Base-by-base conservation (phyloP, 805 yeast species). In the Sugiyamaella mastotermitis region DNA sequence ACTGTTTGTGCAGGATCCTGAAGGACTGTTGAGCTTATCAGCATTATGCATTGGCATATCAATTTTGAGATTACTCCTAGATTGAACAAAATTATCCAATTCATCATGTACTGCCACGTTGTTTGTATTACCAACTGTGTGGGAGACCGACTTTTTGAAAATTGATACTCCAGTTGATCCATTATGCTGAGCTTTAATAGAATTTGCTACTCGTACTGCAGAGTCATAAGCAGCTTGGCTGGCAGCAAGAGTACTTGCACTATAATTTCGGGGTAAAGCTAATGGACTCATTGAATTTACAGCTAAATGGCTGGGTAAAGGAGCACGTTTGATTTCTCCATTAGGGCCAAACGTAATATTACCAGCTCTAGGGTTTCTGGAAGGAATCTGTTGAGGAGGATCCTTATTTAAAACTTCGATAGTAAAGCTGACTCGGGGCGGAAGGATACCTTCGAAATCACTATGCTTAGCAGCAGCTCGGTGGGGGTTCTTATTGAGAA, bases 351-450 rank as follows among this genome's bases (percentile, higher is more conserved):
- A 53, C 34, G 55, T 68, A 16, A 80, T 87, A 53, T 85, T 81
- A 5, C 97, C 96, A 49, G 72, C 70, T 47, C 80, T 69, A 5
- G 97, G 96, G 43, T 70, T 72, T 53, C 94, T 65, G 1, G 94
- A 82, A 2, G 97, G 97, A 44, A 88, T 83, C 56, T 87, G 95
- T 54, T 88, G 97, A 1, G 95, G 95, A 2, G 97, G 97, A 58
- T 88, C 96, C 45, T 67, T 68, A 0, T 68, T 69, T 44, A 86
- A 72, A 37, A 80, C 76, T 35, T 83, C 83, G 3, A 85, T 69
- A 0, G 92, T 86, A 59, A 88, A 88, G 0, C 77, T 71, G 3
- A 86, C 95, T 44, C 88, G 66, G 46, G 74, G 70, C 55, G 83
- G 62, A 17, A 49, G 34, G 5, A 37, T 42, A 8, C 37, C 42